Conservation (phyloP, 192 early-diverging fungal genomes). For the Backusella morwellensis region DNA sequence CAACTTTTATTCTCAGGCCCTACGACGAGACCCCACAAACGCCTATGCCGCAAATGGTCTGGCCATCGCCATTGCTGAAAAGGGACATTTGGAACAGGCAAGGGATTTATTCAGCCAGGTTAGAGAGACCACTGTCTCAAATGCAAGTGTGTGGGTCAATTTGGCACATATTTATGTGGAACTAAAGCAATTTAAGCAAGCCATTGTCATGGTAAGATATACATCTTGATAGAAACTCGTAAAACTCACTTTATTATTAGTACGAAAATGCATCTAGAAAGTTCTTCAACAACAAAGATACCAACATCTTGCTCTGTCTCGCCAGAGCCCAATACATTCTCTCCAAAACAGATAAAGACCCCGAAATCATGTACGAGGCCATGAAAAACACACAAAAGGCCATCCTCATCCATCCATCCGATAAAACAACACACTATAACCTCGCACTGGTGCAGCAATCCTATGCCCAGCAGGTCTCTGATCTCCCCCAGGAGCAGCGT, state of each 20-base stretch:
- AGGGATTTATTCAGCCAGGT: constrained; percentile 60
- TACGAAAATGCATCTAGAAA: constrained; percentile 65
- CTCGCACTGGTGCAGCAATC: constrained; percentile 84
- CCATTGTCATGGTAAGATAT: constrained; percentile 62
- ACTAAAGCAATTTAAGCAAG: constrained; percentile 70
- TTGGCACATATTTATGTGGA: constrained; percentile 77
- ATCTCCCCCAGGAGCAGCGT: constrained; percentile 62
- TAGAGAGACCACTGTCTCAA: constrained; percentile 40
- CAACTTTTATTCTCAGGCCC: constrained; percentile 79
- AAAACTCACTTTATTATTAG: background rate
- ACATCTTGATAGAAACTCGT: background rate
- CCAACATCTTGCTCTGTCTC: constrained; percentile 51
- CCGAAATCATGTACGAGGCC: constrained; percentile 56
- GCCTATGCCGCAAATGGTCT: constrained; percentile 83
- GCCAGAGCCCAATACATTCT: constrained; percentile 57
- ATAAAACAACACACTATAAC: constrained; percentile 61
- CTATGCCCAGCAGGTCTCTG: constrained; percentile 76
- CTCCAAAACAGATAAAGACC: constrained; percentile 63
- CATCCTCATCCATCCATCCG: constrained; percentile 45
- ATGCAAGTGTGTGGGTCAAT: constrained; percentile 63
- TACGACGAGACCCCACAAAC: constrained; percentile 67
- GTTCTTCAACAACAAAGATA: constrained; percentile 48
- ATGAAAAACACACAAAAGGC: constrained; percentile 52
- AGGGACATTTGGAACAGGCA: constrained; percentile 57
- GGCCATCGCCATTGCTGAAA: constrained; percentile 81